phyloP scores from a whole-genome alignment of 2,329 filamentous ascomycete genomes.

The Balansia obtecta region DNA sequence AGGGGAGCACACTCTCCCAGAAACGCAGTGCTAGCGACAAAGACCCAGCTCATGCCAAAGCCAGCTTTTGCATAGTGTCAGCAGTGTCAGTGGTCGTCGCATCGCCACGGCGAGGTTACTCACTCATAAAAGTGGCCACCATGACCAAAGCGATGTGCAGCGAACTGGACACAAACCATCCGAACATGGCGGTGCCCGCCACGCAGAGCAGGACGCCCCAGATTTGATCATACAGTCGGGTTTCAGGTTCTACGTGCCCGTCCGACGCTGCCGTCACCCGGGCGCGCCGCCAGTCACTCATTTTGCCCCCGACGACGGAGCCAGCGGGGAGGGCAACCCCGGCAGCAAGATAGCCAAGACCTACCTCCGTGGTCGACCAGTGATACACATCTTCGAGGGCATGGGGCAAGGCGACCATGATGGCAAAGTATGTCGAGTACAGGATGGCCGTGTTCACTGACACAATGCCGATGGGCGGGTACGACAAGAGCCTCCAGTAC shows the following conservation, averaged over 20 bases:
- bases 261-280: slow-evolving; percentile 8
- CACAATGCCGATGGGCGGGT: slow-evolving; percentile 21
- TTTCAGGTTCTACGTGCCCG: slow-evolving; percentile 21
- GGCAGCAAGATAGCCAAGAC: slow-evolving; percentile 22
- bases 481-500: slow-evolving; percentile 18
- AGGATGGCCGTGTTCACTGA: slow-evolving; percentile 21
- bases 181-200: slow-evolving; percentile 26
- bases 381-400: slow-evolving; percentile 19
- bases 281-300: slow-evolving; percentile 23
- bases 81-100: too few relatives aligned
- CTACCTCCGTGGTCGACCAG: slow-evolving; percentile 21
- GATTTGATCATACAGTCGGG: slow-evolving; percentile 25
- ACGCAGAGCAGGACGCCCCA: slow-evolving; percentile 25
- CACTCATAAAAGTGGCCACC: slow-evolving; percentile 18
- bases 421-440: slow-evolving; percentile 20
- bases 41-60: slow-evolving; percentile 27
- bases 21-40: slow-evolving; percentile 28
- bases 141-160: slow-evolving; percentile 18
- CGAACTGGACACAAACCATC: slow-evolving; percentile 22
- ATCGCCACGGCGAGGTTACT: too few relatives aligned
- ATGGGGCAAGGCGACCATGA: slow-evolving; percentile 18
- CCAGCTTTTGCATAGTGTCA: slow-evolving; percentile 11
- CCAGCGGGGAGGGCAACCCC: slow-evolving; percentile 16
- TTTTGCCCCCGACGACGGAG: slow-evolving; percentile 23
- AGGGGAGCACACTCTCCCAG: slow-evolving; percentile 26